Conservation (phyloP, 1,284 basidiomycete species). For the Sporisorium iseilematis-ciliati region DNA sequence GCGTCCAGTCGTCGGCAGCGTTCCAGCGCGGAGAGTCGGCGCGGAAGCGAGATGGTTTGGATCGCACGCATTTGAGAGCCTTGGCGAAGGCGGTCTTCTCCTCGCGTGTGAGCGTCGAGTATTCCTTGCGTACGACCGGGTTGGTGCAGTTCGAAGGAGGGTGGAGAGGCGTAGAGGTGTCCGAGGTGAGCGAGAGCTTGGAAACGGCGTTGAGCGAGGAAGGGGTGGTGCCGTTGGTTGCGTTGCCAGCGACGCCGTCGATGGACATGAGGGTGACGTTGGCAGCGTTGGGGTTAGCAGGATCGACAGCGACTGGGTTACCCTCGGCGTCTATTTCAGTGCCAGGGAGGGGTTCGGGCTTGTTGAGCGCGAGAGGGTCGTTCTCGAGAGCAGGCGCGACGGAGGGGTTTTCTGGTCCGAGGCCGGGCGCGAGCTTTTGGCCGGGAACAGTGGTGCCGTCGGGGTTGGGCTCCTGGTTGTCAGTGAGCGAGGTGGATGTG, state of each 20-base stretch:
- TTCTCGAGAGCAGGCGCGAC: slow-evolving; percentile 22
- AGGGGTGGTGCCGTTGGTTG: neutral
- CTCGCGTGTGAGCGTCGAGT: slow-evolving; percentile 13
- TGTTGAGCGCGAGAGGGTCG: slow-evolving; percentile 14
- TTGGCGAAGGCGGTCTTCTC: slow-evolving; percentile 26
- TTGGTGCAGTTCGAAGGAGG: slow-evolving; percentile 1
- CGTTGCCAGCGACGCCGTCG: neutral
- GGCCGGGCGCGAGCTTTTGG: slow-evolving; percentile 15
- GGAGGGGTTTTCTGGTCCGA: slow-evolving; percentile 9
- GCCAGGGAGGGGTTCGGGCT: slow-evolving; percentile 14
- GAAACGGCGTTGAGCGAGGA: too few species aligned
- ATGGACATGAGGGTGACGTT: neutral
- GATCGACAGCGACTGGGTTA: neutral
- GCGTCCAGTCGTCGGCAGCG: slow-evolving; percentile 35
- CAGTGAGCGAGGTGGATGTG: neutral
- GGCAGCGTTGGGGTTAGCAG: neutral
- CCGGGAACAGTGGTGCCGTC: neutral
- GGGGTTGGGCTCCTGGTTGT: neutral
- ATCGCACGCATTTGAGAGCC: slow-evolving; percentile 34
- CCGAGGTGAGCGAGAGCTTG: neutral
- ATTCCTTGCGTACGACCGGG: slow-evolving; percentile 35
- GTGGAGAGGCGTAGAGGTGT: neutral
- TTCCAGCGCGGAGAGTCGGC: slow-evolving; percentile 15
- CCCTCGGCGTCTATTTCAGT: neutral
- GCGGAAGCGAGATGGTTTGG: slow-evolving; percentile 37